phyloP scores from a whole-genome alignment of 148 eudicot species.

The Vaccinium corymbosum region DNA sequence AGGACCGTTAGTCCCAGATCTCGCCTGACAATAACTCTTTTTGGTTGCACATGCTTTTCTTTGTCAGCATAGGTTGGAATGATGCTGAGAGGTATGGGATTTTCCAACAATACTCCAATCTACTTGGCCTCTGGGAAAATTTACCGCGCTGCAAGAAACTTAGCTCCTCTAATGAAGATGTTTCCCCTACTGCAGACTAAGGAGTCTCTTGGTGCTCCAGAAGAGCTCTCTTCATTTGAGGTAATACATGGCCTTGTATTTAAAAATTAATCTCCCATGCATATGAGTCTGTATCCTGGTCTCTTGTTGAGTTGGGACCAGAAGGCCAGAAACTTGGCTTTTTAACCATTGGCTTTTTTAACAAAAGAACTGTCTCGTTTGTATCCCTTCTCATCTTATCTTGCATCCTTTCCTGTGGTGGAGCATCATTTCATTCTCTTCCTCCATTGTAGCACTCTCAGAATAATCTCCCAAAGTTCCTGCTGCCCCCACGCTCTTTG shows the following conservation, averaged over 20 bases:
- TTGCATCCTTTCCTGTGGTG: neutral
- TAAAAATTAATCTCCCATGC: neutral
- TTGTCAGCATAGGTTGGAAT: conserved; percentile 89
- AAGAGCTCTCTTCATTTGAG: conserved; percentile 69
- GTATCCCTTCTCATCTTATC: neutral
- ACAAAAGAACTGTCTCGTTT: neutral
- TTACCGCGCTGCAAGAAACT: conserved; percentile 53
- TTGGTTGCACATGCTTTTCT: conserved; percentile 26
- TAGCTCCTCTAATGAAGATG: conserved; percentile 75
- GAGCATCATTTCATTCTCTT: neutral
- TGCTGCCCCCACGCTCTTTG: neutral
- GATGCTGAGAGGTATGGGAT: conserved; percentile 96
- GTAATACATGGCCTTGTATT: conserved; percentile 24
- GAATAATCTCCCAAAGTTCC: neutral
- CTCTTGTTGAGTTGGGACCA: neutral
- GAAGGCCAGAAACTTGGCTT: neutral
- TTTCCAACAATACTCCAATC: conserved; percentile 62
- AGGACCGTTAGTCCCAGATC: neutral
- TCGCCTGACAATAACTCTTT: conserved; percentile 13
- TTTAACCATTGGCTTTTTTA: neutral
- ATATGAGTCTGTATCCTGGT: neutral
- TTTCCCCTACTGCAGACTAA: conserved; percentile 77
- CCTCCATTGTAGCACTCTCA: neutral
- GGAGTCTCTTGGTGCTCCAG: conserved; percentile 60
- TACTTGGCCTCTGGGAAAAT: conserved; percentile 90